Base-by-base conservation (phyloP, 345 rosid species). In the Corchorus capsularis region DNA sequence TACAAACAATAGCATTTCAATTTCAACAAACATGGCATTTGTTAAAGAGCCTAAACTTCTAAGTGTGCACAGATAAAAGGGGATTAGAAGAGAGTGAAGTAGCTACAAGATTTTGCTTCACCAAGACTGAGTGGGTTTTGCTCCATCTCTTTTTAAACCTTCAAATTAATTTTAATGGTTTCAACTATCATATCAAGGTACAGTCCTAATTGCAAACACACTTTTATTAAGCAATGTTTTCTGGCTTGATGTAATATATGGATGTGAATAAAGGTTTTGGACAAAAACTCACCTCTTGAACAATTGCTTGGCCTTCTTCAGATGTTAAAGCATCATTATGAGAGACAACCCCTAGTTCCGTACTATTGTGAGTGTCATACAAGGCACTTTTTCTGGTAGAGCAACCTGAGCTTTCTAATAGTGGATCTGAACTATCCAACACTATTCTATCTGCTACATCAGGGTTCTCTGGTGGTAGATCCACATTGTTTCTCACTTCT, bases 231-330 rank as follows among this genome's bases (percentile, higher is more conserved):
- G 27, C 19, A 8, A 53, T 52, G 57, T 2, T n/a, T 70, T 17
- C n/a, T n/a, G 37, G 74, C 47, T 53, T 35, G 73, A 35, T 70
- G 47, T 70, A 17, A 10, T 16, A 70, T 32, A 53, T 53, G 53
- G 49, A n/a, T 17, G 35, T 53, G 62, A 27, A 17, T 37, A 41
- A 57, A 41, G 37, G 39, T 41, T 19, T 75, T 19, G 34, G 61
- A 43, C 47, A 50, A 41, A 80, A 71, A 34, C 80, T 73, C 52
- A 87, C 94, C 86, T 78, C 59, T 45, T 61, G 76, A 43, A 77
- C 76, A 75, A 37, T 60, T 49, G 76, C 54, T 73, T 71, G 22
- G 64, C 69, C 75, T 65, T 66, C 71, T 47, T 78, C 20, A 47
- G 86, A 52, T 46, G 75, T 57, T 59, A 67, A 69, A 55, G 60